These are phyloP conservation scores for Mycena belliarum DNA, from an alignment of 768 basidiomycete species.

Conservation along the genomic window DNA sequence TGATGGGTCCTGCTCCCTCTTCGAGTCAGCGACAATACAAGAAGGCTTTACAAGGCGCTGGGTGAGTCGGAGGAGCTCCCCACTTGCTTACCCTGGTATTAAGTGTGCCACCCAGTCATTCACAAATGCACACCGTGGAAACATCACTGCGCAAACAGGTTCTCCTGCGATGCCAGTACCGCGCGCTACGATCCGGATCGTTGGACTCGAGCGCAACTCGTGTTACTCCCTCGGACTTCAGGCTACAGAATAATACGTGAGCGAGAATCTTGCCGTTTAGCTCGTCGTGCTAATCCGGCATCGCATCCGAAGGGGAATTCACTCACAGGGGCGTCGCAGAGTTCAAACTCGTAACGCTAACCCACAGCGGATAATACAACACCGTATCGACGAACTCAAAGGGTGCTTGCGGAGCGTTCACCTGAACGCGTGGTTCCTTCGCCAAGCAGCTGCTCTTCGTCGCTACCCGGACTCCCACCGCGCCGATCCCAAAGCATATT, in stretches of 20 bases:
- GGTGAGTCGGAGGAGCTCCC: not conserved
- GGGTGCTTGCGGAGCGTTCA: conserved; percentile 1
- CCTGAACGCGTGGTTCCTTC: conserved; percentile 5
- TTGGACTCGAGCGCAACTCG: not conserved
- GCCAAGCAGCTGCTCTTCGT: conserved; percentile 2
- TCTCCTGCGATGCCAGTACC: conserved; percentile 5
- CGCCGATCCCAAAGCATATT: conserved; percentile 2
- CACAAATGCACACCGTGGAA: not conserved
- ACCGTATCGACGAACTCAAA: conserved; percentile 13
- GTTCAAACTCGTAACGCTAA: not conserved
- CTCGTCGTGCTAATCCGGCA: too few species aligned
- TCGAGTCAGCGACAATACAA: conserved; percentile 4
- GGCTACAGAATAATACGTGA: not conserved
- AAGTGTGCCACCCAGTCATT: not conserved
- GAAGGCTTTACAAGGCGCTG: not conserved
- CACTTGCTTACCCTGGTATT: not conserved
- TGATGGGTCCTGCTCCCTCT: not conserved
- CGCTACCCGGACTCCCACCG: not conserved
- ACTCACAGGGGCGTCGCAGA: not conserved
- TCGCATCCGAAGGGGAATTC: not conserved
- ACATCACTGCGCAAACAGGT: conserved; percentile 15
- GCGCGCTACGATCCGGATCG: not conserved
- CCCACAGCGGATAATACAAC: conserved; percentile 3
- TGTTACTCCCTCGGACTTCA: not conserved
- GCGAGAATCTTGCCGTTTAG: not conserved